Evolutionary conservation across 1,284 basidiomycete genomes (phyloP).

Genomic region (Pseudozyma sp.): DNA sequence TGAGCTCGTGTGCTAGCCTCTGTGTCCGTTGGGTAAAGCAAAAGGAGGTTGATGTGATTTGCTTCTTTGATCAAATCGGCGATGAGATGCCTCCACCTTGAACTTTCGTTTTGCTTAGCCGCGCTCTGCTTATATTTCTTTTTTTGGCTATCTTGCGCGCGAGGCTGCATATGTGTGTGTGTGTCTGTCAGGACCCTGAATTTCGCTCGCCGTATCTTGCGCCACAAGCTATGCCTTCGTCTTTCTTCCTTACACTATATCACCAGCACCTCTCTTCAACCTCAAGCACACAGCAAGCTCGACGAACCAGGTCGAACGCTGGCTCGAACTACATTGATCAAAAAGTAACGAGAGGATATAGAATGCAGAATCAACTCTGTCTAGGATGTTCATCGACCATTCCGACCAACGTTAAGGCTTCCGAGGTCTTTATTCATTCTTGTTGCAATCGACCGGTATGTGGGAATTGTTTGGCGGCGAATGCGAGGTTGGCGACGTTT

Average conservation of each 20-base stretch:
- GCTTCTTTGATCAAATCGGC: no score
- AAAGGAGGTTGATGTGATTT: no score
- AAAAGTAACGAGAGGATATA: neutral
- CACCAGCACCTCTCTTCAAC: neutral
- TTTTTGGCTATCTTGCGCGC: neutral
- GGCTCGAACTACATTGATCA: neutral
- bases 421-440: conserved; percentile 36
- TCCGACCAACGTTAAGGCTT: conserved; percentile 17
- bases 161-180: neutral
- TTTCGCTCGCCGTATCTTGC: neutral
- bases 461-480: conserved; percentile 18
- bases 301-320: neutral
- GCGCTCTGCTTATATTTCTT: no score
- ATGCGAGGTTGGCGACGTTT: conserved; percentile 46
- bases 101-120: neutral
- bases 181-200: neutral
- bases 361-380: conserved; percentile 25
- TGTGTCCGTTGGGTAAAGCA: no score
- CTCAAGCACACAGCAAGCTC: neutral
- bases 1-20: no score
- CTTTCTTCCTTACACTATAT: neutral
- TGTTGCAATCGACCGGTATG: conserved; percentile 47
- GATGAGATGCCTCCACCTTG: neutral
- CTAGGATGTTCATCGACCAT: conserved; percentile 42
- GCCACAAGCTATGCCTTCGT: neutral